Evolutionary conservation across 257 asterid genomes (phyloP).

Genomic region (Solanum virginianum): DNA sequence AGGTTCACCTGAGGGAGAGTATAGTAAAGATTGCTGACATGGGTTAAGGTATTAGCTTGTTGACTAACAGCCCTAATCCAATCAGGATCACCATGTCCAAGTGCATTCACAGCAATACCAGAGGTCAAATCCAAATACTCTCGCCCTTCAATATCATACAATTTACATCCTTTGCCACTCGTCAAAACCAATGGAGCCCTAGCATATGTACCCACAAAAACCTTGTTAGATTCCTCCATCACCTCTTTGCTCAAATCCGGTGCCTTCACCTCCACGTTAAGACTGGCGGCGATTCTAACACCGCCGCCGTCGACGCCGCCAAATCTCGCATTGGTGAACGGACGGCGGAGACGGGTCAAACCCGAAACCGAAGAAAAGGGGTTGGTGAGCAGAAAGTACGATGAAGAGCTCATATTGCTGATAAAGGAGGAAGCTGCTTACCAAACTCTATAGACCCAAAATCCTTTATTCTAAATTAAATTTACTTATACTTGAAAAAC

Average conservation of each 20-base stretch:
- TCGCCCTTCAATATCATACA: conserved; percentile 74
- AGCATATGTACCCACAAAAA: conserved; percentile 73
- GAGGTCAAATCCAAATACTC: conserved; percentile 85
- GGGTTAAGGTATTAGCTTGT: conserved; percentile 63
- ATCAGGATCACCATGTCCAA: conserved; percentile 88
- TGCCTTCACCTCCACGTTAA: conserved; percentile 34
- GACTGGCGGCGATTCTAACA: conserved; percentile 20
- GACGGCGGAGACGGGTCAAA: conserved; percentile 17
- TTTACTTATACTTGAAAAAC: neutral
- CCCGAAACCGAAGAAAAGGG: neutral
- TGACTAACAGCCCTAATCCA: conserved; percentile 56
- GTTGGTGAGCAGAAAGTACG: conserved; percentile 10
- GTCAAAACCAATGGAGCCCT: conserved; percentile 60
- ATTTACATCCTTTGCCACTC: conserved; percentile 71
- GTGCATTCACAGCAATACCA: conserved; percentile 89
- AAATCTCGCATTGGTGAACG: neutral
- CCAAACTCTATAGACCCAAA: neutral
- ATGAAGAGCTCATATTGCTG: conserved; percentile 27
- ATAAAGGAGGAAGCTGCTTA: neutral
- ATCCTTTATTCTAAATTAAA: neutral
- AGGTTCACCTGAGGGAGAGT: conserved; percentile 58
- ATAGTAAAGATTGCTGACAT: conserved; percentile 72
- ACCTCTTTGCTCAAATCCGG: conserved; percentile 22
- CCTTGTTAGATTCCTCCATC: conserved; percentile 62
- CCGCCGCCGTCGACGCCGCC: neutral